Percentiles rank a stretch among this genome's conserved stretches.
Conservation (phyloP, 495 filamentous ascomycete genomes). For the Neurospora discreta region DNA sequence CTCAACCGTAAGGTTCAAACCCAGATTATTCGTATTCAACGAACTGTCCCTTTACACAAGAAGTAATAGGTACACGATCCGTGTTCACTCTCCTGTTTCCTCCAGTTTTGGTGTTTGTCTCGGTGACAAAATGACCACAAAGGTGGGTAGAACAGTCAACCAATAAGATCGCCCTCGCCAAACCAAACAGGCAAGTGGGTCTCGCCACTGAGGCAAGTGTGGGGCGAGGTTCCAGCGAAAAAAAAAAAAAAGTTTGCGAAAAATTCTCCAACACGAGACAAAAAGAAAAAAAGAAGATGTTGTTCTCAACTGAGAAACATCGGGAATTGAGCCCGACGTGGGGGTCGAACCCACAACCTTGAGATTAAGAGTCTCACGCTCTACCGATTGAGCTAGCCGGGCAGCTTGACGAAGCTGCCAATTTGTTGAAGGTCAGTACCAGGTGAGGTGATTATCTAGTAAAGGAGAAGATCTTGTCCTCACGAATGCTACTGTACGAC, state of each 20-base stretch:
- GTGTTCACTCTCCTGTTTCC: neutral
- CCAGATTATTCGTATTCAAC: neutral
- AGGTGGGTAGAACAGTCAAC: neutral
- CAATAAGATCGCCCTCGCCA: neutral
- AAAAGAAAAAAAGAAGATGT: neutral
- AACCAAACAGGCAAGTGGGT: neutral
- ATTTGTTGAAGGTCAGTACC: neutral
- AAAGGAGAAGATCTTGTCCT: too few species aligned
- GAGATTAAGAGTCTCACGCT: slow-evolving; percentile 68
- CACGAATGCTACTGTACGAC: too few species aligned
- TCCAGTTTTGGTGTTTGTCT: neutral
- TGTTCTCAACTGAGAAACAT: neutral
- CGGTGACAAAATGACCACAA: neutral
- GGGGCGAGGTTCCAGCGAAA: neutral
- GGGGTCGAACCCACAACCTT: slow-evolving; percentile 27
- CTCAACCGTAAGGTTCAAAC: neutral
- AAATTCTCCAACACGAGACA: neutral
- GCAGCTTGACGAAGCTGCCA: neutral
- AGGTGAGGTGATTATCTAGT: neutral
- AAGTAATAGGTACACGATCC: neutral
- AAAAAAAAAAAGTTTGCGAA: neutral
- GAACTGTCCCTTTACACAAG: neutral
- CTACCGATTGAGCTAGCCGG: slow-evolving; percentile 61
- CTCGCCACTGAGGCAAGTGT: neutral
- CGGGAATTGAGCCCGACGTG: neutral